Evolutionary conservation across 148 eudicot genomes (phyloP).

Genomic region (Heliamphora exappendiculata): DNA sequence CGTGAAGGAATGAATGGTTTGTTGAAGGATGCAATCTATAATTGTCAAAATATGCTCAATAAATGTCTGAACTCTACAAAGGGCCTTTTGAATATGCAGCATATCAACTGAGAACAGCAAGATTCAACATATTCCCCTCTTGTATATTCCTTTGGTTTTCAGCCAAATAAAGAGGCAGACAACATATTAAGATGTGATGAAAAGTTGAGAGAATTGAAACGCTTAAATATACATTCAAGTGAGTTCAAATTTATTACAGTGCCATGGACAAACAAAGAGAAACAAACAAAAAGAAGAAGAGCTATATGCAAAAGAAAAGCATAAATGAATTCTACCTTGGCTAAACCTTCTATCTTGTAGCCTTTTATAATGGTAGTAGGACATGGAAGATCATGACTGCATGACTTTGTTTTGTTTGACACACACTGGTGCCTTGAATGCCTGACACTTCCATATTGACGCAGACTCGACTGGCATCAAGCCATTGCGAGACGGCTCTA

Average conservation of each 20-base stretch:
- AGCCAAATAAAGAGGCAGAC: background rate
- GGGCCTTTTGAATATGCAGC: background rate
- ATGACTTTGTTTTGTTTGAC: slow-evolving; percentile 69
- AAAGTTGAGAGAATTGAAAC: slow-evolving; percentile 21
- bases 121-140: slow-evolving; percentile 23
- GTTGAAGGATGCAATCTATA: background rate
- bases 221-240: slow-evolving; percentile 28
- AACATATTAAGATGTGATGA: slow-evolving; percentile 16
- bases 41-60: background rate
- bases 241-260: slow-evolving; percentile 34
- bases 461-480: slow-evolving; percentile 36
- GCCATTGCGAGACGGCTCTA: slow-evolving; percentile 29
- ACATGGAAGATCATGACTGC: slow-evolving; percentile 45
- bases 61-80: background rate
- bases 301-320: slow-evolving; percentile 31
- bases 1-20: background rate
- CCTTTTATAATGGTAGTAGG: slow-evolving; percentile 12
- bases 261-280: slow-evolving; percentile 21
- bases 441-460: slow-evolving; percentile 72
- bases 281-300: slow-evolving; percentile 1
- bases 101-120: background rate
- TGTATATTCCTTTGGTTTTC: background rate
- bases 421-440: slow-evolving; percentile 57
- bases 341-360: slow-evolving; percentile 22
- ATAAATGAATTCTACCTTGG: slow-evolving; percentile 39